Evolutionary conservation across 805 yeast species (phyloP), one percentile per base, ranked within the genome.

Genomic region (Suhomyces prunicola): DNA sequence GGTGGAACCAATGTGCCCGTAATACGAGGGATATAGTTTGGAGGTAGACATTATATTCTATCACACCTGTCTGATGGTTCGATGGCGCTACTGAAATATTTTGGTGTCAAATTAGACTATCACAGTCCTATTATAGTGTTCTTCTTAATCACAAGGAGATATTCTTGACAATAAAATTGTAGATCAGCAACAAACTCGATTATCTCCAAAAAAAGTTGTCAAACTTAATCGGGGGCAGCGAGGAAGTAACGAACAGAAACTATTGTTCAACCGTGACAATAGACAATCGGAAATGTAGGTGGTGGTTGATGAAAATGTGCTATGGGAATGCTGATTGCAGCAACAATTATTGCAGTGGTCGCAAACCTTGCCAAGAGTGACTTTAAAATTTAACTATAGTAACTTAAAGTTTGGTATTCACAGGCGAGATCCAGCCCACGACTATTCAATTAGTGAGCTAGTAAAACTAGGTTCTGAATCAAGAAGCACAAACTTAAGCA

Each of bases 1-100:
- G 22, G 96, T 88, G 29, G 90, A 83, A 13, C 87, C 87, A 44
- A 92, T 86, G 62, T 85, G 90, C 4, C 97, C 94, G 50, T 71
- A 70, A 64, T 80, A 87, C 2, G 92, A 84, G 3, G 94, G 90
- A 12, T 59, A 33, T 48, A 68, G 54, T 36, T 60, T 60, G 10
- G 60, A 33, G 4, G 50, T 50, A 12, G 57, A 52, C 54, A 55
- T 56, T 9, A 24, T 24, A 6, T 24, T 24, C 26, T 24, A 3
- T 24, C 26, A 24, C 26, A 24, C 26, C 31, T 27, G 31, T 27
- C 3, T 27, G 10, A 5, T 27, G 13, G 31, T 27, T 24, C 4
- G 31, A 27, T 27, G 13, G 10, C 5, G 4, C 5, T 9, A 27
- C 12, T 27, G 31, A 29, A 29, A 12, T 4, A 12, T 12, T 12